Conservation (phyloP, 768 basidiomycete genomes). For the Tricholomella constricta region DNA sequence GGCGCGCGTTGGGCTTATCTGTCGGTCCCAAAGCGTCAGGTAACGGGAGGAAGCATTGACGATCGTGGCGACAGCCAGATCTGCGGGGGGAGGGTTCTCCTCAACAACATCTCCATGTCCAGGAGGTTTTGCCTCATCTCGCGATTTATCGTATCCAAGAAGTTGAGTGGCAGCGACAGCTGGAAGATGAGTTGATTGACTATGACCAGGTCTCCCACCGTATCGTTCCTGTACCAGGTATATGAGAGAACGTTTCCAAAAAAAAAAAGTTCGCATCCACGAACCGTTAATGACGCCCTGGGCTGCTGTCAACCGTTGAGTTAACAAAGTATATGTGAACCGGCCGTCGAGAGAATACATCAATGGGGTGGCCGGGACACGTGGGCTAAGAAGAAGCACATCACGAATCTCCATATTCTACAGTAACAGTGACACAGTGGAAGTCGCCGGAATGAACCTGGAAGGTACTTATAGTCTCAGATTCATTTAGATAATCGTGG, state of each 20-base stretch:
- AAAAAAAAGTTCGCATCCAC: constrained; percentile 15
- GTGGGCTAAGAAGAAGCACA: neutral
- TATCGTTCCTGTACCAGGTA: constrained; percentile 75
- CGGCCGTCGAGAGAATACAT: neutral
- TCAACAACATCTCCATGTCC: constrained; percentile 95
- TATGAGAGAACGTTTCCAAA: neutral
- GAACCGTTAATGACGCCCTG: constrained; percentile 91
- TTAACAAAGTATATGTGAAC: too few species aligned
- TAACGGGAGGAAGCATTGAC: neutral
- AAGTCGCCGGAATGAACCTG: neutral
- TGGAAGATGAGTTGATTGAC: constrained; percentile 99
- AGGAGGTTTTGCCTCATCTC: constrained; percentile 94
- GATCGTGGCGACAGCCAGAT: constrained; percentile 31
- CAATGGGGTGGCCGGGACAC: neutral
- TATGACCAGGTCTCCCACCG: constrained; percentile 98
- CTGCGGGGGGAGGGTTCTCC: constrained; percentile 70
- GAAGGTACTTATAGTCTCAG: neutral
- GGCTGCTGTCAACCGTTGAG: too few species aligned
- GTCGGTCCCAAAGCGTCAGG: neutral
- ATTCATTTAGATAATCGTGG: neutral
- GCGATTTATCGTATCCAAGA: constrained; percentile 95
- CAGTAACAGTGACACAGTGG: neutral
- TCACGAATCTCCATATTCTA: neutral
- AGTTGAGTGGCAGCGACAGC: constrained; percentile 93
- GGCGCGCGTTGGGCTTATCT: constrained; percentile 71